Percentiles rank a stretch among this genome's conserved stretches.
Conservation (phyloP, 2,329 filamentous ascomycete species). For the Penicillium sp. region DNA sequence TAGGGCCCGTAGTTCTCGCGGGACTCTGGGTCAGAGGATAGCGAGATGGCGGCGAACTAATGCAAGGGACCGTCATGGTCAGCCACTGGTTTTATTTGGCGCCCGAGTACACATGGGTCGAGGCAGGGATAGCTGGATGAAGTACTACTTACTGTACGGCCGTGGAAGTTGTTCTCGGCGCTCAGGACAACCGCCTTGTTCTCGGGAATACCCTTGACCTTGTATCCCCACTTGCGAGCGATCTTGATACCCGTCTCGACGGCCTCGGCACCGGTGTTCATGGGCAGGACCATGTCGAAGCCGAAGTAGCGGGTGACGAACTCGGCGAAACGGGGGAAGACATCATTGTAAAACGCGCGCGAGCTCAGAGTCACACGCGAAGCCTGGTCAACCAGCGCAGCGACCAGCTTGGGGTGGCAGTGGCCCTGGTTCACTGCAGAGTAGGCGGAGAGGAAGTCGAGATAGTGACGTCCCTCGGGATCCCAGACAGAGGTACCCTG, state of each 20-base stretch:
- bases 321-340: constrained; percentile 93
- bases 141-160: constrained; percentile 72
- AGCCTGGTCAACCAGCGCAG: constrained; percentile 86
- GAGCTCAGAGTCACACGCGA: constrained; percentile 87
- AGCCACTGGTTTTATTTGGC: constrained; percentile 5
- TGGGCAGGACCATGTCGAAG: constrained; percentile 96
- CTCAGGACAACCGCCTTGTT: constrained; percentile 83
- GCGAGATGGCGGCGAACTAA: constrained; percentile 89
- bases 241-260: constrained; percentile 96
- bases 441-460: constrained; percentile 98
- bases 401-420: constrained; percentile 94
- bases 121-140: not conserved
- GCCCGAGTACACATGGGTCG: not conserved
- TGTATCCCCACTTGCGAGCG: constrained; percentile 97
- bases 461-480: constrained; percentile 90
- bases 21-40: constrained; percentile 94
- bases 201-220: constrained; percentile 84
- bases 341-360: constrained; percentile 96
- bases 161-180: constrained; percentile 92
- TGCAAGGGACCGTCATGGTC: constrained; percentile 9
- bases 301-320: constrained; percentile 87
- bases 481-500: constrained; percentile 92
- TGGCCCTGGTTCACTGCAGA: constrained; percentile 98
- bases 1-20: constrained; percentile 97
- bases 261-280: constrained; percentile 97